phyloP scores from a whole-genome alignment of 2,329 filamentous ascomycete species.

The Elsinoe ampelina region DNA sequence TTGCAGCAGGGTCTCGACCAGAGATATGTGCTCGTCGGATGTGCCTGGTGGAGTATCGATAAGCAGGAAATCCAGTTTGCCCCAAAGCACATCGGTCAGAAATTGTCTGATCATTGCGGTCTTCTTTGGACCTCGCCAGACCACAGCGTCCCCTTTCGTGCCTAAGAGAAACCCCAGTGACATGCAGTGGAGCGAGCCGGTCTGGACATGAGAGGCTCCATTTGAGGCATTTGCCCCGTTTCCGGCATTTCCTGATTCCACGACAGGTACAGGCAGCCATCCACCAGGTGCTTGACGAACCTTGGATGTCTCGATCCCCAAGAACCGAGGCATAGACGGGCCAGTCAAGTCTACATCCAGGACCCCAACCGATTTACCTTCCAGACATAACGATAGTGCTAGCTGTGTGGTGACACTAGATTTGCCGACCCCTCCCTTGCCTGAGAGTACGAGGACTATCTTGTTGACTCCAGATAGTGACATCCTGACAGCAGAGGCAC shows the following conservation, averaged over 20 bases:
- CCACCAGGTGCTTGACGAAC: conserved; percentile 85
- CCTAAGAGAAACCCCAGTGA: conserved; percentile 85
- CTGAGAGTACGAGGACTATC: conserved; percentile 77
- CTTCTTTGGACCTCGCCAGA: conserved; percentile 97
- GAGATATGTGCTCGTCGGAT: conserved; percentile 91
- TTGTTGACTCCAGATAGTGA: conserved; percentile 64
- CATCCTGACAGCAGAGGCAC: conserved; percentile 37
- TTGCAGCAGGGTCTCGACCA: conserved; percentile 58
- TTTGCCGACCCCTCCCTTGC: conserved; percentile 96
- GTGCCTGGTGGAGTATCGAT: conserved; percentile 96
- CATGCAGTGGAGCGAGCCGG: conserved; percentile 71
- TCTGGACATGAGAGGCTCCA: conserved; percentile 14
- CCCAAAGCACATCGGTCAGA: conserved; percentile 82
- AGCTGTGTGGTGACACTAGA: conserved; percentile 96
- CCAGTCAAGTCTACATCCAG: conserved; percentile 95
- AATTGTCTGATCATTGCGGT: conserved; percentile 99
- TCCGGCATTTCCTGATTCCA: conserved; percentile 38
- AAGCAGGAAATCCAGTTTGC: conserved; percentile 77
- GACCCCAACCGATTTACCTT: conserved; percentile 83
- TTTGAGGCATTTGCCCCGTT: conserved; percentile 15
- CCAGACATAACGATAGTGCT: conserved; percentile 74
- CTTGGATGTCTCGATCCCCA: conserved; percentile 79
- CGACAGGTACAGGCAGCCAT: conserved; percentile 83
- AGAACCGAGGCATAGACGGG: conserved; percentile 90
- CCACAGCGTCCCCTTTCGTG: conserved; percentile 77